phyloP scores from a whole-genome alignment of 306 rosid genomes.

The Quercus glauca region DNA sequence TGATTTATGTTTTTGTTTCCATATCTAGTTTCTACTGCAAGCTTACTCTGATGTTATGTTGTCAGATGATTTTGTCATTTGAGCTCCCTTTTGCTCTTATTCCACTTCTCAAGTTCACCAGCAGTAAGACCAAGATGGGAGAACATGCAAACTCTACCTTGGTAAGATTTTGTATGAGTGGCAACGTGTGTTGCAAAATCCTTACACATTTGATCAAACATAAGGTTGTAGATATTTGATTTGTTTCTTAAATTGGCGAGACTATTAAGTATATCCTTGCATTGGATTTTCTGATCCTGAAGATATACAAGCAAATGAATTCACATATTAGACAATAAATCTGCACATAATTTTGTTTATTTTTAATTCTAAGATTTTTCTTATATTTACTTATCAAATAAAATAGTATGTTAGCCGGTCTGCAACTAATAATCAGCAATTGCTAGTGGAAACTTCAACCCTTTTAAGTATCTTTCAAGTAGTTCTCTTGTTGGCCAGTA shows the following conservation, averaged over 20 bases:
- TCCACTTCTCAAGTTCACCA: conserved; percentile 94
- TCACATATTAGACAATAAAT: not conserved
- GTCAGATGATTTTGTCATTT: conserved; percentile 95
- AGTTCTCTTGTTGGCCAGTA: no score
- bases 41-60: conserved; percentile 19
- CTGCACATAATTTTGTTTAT: not conserved
- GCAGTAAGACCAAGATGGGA: conserved; percentile 92
- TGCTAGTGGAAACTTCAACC: not conserved
- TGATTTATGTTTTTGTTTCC: not conserved
- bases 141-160: conserved; percentile 57
- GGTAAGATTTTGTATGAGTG: conserved; percentile 37
- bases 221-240: not conserved
- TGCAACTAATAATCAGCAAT: not conserved
- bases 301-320: not conserved
- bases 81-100: conserved; percentile 93
- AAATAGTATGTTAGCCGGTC: not conserved
- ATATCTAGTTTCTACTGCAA: conserved; percentile 6
- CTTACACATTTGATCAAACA: not conserved
- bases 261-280: not conserved
- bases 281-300: not conserved
- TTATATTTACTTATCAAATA: no score
- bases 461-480: no score
- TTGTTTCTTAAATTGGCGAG: not conserved
- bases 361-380: not conserved
- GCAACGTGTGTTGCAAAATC: not conserved